Conservation (phyloP, 2,329 filamentous ascomycete species). For the Endocalyx cinctus region DNA sequence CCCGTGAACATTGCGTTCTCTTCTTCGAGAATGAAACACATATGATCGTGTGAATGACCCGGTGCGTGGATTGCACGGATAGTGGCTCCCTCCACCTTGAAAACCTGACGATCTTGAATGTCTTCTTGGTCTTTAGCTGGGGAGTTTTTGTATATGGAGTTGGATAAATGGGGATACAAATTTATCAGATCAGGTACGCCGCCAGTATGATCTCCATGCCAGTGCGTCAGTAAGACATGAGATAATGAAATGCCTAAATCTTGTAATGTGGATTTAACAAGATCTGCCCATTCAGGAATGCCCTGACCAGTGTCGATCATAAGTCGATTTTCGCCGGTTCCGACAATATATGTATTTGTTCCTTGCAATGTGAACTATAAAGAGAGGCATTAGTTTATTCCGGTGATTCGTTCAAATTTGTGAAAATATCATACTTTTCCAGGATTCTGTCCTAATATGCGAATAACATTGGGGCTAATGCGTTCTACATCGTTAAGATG, state of each 20-base stretch:
- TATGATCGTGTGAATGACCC: conserved; percentile 76
- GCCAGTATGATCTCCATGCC: conserved; percentile 80
- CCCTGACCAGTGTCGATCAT: conserved; percentile 73
- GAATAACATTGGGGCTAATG: too few species aligned
- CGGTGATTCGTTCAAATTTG: too few species aligned
- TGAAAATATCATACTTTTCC: too few species aligned
- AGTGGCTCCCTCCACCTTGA: conserved; percentile 39
- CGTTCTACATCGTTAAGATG: too few species aligned
- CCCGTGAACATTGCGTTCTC: conserved; percentile 79
- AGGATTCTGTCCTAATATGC: too few species aligned
- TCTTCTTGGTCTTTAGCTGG: conserved; percentile 46
- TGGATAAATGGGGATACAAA: conserved; percentile 52
- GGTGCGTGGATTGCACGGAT: conserved; percentile 34
- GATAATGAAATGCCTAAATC: conserved; percentile 28
- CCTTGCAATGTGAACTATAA: conserved; percentile 50
- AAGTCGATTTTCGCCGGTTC: conserved; percentile 56
- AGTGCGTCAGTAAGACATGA: conserved; percentile 76
- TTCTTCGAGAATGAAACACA: conserved; percentile 71
- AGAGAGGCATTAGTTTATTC: too few species aligned
- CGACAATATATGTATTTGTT: conserved; percentile 75
- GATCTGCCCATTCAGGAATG: conserved; percentile 50
- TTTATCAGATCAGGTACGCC: conserved; percentile 66
- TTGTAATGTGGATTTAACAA: conserved; percentile 29
- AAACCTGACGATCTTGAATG: conserved; percentile 49
- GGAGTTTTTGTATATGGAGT: conserved; percentile 59